Evolutionary conservation across 176 grass and related monocot species (phyloP).

Genomic region (Elaeis guineensis): DNA sequence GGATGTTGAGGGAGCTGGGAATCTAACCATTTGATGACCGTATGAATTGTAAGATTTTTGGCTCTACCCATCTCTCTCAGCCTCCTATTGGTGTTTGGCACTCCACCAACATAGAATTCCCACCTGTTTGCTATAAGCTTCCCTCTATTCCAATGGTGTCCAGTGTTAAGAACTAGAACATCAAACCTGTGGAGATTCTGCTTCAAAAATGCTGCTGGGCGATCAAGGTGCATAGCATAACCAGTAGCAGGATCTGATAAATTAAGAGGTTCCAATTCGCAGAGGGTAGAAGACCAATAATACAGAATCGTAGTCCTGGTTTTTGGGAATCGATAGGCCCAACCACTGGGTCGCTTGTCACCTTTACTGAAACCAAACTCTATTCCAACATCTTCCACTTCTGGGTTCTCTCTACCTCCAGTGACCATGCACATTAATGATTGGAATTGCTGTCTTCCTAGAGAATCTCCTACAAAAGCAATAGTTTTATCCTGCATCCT

Average conservation of each 20-base stretch:
- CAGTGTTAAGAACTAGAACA: slow-evolving; percentile 74
- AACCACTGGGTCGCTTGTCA: slow-evolving; percentile 66
- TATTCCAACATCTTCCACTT: slow-evolving; percentile 60
- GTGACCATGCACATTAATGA: slow-evolving; percentile 95
- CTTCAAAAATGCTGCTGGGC: slow-evolving; percentile 50
- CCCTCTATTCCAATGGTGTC: slow-evolving; percentile 88
- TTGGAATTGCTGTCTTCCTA: slow-evolving; percentile 90
- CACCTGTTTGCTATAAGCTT: slow-evolving; percentile 76
- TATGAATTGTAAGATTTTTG: slow-evolving; percentile 78
- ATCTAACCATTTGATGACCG: slow-evolving; percentile 58
- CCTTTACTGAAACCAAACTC: slow-evolving; percentile 47
- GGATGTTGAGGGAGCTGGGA: slow-evolving; percentile 49
- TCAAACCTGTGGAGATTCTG: slow-evolving; percentile 67
- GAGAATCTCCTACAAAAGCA: slow-evolving; percentile 84
- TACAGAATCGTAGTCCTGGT: slow-evolving; percentile 89
- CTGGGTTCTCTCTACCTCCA: slow-evolving; percentile 30
- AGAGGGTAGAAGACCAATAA: slow-evolving; percentile 76
- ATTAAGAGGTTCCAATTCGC: slow-evolving; percentile 72
- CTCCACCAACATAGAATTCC: slow-evolving; percentile 69
- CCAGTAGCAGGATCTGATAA: slow-evolving; percentile 38
- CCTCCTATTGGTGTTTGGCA: slow-evolving; percentile 48
- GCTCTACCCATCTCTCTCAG: slow-evolving; percentile 69
- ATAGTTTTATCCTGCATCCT: slow-evolving; percentile 96
- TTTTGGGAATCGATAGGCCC: slow-evolving; percentile 65
- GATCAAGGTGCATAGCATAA: slow-evolving; percentile 90